Evolutionary conservation across 169 alveolate species (phyloP), one percentile per base, ranked within the genome.

Genomic region (Theileria sp.): DNA sequence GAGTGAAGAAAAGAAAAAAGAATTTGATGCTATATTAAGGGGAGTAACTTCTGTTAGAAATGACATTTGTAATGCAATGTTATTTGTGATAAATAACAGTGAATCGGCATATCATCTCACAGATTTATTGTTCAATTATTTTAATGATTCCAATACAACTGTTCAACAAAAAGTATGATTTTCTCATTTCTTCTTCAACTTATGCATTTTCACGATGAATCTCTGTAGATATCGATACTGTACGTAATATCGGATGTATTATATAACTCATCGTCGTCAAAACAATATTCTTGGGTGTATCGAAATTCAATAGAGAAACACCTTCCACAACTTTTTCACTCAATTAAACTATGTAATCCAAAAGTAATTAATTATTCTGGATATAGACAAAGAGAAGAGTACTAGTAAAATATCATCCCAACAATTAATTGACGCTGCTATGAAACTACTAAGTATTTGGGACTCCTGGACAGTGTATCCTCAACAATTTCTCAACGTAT

Each of bases 31-130:
- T 10, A 17, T 82, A 32, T 58, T 82, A 44, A 28, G 67, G 2
- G 58, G 56, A 44, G 15, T 74, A 30, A 25, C 74, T 26, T 60
- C 77, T 0, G 64, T 54, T 26, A 78, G 88, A 12, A 61, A 73
- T 21, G 65, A 51, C 51, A 38, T 84, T 30, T 75, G 76, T 19
- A 79, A 79, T 25, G 86, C 90, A 44, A 84, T 84, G 90, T 25
- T 84, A 70, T 84, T 65, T 71, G 70, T 84, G 15, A 84, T 84
- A 60, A 67, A 78, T 58, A 84, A 84, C 87, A 77, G 90, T 36
- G 87, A 84, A 30, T 84, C 76, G 30, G 90, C 90, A 6, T 66
- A n/a, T 36, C 81, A 84, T 23, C 81, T 84, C 9, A 77, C 90
- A 13, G 83, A 84, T 49, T 23, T 32, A n/a, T 50, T 84, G 28